Evolutionary conservation across 2,329 filamentous ascomycete species (phyloP).

Genomic region (Trichoderma cornu-damae): DNA sequence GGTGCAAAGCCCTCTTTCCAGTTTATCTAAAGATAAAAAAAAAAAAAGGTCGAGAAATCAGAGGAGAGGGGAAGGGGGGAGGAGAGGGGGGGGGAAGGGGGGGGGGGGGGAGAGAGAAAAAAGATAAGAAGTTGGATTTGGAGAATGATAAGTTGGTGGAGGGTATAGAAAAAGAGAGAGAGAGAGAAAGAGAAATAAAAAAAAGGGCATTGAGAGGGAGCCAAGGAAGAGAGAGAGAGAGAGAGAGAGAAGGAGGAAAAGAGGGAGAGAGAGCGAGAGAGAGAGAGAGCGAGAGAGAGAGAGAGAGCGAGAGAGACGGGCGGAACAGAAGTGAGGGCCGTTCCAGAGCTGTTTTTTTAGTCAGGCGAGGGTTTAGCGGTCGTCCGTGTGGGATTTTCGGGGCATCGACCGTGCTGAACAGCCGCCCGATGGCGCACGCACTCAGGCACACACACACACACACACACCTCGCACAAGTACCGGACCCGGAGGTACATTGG

Average conservation of each 20-base stretch:
- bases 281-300: constrained; percentile 23
- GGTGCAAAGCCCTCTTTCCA: constrained; percentile 19
- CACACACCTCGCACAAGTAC: not conserved
- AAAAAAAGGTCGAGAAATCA: constrained; percentile 2
- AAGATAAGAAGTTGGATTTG: too few species aligned
- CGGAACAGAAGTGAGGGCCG: constrained; percentile 2
- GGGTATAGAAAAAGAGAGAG: constrained; percentile 20
- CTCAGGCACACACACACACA: too few species aligned
- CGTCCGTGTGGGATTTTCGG: constrained; percentile 11
- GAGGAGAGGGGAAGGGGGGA: constrained; percentile 20
- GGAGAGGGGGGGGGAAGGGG: constrained; percentile 20
- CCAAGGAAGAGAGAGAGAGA: constrained; percentile 22
- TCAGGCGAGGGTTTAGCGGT: constrained; percentile 22
- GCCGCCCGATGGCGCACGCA: too few species aligned
- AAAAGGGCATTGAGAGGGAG: constrained; percentile 4
- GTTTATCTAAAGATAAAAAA: constrained; percentile 19
- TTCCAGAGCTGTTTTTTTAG: constrained; percentile 24
- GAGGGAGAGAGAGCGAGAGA: constrained; percentile 22
- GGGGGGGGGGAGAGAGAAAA: constrained; percentile 21
- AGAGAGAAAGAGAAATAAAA: constrained; percentile 17
- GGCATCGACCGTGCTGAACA: constrained; percentile 10
- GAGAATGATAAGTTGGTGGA: too few species aligned
- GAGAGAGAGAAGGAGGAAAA: constrained; percentile 17
- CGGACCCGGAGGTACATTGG: not conserved
- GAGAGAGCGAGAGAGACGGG: too few species aligned